These are phyloP conservation scores for Fragilariopsis cylindrus DNA, from an alignment of 108 stramenopile genomes.

Conservation along the genomic window DNA sequence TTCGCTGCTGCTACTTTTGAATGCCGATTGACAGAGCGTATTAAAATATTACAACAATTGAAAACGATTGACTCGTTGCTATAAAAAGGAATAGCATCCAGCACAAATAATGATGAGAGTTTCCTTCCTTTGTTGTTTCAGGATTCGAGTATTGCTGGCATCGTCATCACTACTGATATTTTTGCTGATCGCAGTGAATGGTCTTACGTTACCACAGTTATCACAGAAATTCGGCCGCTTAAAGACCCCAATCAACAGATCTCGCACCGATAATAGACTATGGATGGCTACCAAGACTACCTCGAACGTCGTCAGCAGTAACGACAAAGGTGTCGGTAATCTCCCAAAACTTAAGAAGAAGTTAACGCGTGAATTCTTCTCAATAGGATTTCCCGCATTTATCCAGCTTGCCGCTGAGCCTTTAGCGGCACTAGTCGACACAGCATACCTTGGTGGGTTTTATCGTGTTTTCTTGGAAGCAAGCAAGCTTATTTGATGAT, in stretches of 20 bases:
- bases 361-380: conserved; percentile 81
- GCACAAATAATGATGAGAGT: background rate
- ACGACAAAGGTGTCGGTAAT: conserved; percentile 1
- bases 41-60: background rate
- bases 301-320: background rate
- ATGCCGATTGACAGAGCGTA: too few species aligned
- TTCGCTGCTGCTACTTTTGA: too few species aligned
- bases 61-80: background rate
- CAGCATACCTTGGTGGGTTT: conserved; percentile 9
- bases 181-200: background rate
- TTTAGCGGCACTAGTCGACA: conserved; percentile 76
- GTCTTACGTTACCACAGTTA: background rate
- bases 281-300: conserved; percentile 16
- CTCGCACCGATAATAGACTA: background rate
- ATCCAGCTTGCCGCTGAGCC: conserved; percentile 92
- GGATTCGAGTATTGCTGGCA: background rate
- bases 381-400: conserved; percentile 86
- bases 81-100: background rate
- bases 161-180: background rate
- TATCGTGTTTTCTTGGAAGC: too few species aligned
- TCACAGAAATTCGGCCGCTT: background rate
- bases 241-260: background rate
- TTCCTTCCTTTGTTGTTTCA: background rate
- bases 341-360: conserved; percentile 22
- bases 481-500: too few species aligned